Base-by-base conservation (phyloP, 345 rosid species). In the Populus pruinosa region DNA sequence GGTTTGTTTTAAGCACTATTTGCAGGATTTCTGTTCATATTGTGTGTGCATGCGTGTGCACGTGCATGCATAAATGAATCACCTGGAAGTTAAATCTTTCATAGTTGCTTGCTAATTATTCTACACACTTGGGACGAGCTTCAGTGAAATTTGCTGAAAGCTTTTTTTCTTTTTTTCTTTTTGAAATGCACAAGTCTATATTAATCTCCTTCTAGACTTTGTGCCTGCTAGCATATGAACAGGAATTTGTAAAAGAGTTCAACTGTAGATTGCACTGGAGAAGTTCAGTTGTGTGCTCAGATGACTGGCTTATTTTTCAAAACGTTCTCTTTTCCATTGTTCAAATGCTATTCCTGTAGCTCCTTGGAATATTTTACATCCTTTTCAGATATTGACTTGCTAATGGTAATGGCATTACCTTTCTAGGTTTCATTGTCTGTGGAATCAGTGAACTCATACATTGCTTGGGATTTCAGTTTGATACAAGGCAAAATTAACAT, bases 391-490 rank as follows among this genome's bases (percentile, higher is more conserved):
- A 66, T 18, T 56, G 13, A 3, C 13, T 20, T 53, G 67, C 27
- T 66, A 33, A 71, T 71, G 23, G 50, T 64, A 69, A 61, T 43
- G 76, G 62, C 71, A 44, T 76, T 55, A 21, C 61, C 72, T 82
- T 83, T 80, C 9, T 75, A 93, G 99, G 90, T 95, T 70, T 88
- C 89, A n/a, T 78, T 95, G 84, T 71, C 77, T 7, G 99, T 93
- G 89, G 99, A 95, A 70, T 87, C 98, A 2, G 79, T 92, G 76
- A 95, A 95, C 86, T 95, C 99, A 0, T 95, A 92, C 79, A 89
- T 95, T 80, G 99, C 97, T 77, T 95, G 99, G 99, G 98, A 95
- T 87, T 95, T 93, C 86, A 87, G 91, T 71, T 63, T 95, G 86
- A 81, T 85, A 49, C 99, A 91, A 87, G 94, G 98, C 82, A 93